phyloP scores from a whole-genome alignment of 352 stramenopile genomes.

The Thalassiosira hispida region DNA sequence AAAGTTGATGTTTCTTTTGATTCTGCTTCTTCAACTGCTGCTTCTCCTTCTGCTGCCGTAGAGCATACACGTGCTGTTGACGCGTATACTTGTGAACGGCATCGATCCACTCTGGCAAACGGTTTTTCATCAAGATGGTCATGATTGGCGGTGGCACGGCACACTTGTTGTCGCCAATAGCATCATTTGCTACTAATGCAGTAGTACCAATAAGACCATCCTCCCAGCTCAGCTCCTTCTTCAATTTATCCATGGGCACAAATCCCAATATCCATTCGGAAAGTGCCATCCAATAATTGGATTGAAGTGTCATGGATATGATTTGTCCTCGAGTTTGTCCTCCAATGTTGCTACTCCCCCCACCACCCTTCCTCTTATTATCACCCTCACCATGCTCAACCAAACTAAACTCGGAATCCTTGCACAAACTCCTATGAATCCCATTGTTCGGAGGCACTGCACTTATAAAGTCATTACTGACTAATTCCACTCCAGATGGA shows the following conservation, averaged over 20 bases:
- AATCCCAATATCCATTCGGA: slow-evolving; percentile 54
- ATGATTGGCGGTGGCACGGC: slow-evolving; percentile 42
- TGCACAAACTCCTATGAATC: slow-evolving; percentile 64
- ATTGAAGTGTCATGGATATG: slow-evolving; percentile 44
- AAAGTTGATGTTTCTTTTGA: slow-evolving; percentile 8
- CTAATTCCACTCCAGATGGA: slow-evolving; percentile 72
- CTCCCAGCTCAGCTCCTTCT: slow-evolving; percentile 36
- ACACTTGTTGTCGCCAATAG: slow-evolving; percentile 27
- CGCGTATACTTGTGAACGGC: slow-evolving; percentile 24
- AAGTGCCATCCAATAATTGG: slow-evolving; percentile 49
- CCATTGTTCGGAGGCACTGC: slow-evolving; percentile 25
- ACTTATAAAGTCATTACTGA: slow-evolving; percentile 62
- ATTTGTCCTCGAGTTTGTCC: slow-evolving; percentile 34
- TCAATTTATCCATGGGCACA: slow-evolving; percentile 48
- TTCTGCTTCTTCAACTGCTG: slow-evolving; percentile 23
- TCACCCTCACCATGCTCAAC: neutral
- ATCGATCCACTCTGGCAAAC: slow-evolving; percentile 51
- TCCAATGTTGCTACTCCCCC: neutral
- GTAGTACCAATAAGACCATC: neutral
- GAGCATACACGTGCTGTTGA: slow-evolving; percentile 10
- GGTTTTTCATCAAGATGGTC: slow-evolving; percentile 52
- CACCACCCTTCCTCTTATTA: slow-evolving; percentile 3
- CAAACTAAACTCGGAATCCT: slow-evolving; percentile 2
- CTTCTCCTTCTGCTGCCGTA: slow-evolving; percentile 24
- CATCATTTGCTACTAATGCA: neutral